A percentile compares a stretch with the other conserved stretches of the same genome.
Evolutionary conservation across 2,329 filamentous ascomycete species (phyloP).

Genomic region (Colletotrichum abscissum): DNA sequence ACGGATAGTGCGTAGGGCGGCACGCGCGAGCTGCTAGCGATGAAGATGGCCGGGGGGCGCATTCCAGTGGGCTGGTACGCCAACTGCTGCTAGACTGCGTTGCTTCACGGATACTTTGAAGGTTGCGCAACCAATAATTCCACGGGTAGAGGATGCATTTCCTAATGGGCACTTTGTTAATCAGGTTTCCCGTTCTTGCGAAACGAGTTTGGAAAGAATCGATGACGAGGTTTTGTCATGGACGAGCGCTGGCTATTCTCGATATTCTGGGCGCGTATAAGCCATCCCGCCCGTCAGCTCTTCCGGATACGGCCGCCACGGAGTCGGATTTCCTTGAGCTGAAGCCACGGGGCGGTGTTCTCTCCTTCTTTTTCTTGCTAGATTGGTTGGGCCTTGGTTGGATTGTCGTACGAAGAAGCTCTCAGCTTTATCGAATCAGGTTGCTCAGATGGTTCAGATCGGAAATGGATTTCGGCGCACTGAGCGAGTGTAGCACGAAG

Average conservation of each 20-base stretch:
- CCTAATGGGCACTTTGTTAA: too few species aligned
- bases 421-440: neutral
- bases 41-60: neutral
- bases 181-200: too few species aligned
- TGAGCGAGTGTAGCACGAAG: too few species aligned
- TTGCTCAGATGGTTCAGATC: too few species aligned
- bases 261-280: too few species aligned
- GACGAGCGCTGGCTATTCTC: too few species aligned
- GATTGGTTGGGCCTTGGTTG: neutral
- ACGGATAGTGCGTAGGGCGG: too few species aligned
- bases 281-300: neutral
- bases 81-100: neutral
- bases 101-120: neutral
- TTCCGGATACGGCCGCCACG: neutral
- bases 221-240: too few species aligned
- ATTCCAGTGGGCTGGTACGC: constrained; percentile 3
- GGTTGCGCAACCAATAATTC: neutral
- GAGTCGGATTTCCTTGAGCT: neutral
- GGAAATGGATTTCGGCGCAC: too few species aligned
- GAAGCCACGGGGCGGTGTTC: neutral
- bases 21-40: neutral
- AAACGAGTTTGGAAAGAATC: too few species aligned
- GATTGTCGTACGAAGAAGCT: neutral
- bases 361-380: neutral
- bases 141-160: neutral